Evolutionary conservation across 257 asterid species (phyloP).

Genomic region (Ehretia macrophylla): DNA sequence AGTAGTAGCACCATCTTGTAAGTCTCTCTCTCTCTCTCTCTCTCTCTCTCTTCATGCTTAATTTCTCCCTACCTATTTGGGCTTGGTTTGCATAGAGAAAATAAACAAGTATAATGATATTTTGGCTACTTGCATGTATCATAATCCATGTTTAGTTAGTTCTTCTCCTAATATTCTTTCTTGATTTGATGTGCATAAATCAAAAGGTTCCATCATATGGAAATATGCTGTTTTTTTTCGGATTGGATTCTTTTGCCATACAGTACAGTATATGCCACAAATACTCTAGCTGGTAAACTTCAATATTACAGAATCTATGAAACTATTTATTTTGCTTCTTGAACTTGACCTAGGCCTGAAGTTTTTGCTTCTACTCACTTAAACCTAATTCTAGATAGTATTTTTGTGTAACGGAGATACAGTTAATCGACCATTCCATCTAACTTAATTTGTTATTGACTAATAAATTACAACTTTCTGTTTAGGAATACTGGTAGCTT

Average conservation of each 20-base stretch:
- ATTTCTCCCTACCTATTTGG: not conserved
- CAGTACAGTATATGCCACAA: not conserved
- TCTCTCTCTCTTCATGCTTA: conserved; percentile 3
- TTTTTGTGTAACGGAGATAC: not conserved
- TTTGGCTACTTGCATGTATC: conserved; percentile 19
- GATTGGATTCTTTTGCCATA: not conserved
- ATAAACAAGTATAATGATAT: conserved; percentile 8
- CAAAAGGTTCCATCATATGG: conserved; percentile 16
- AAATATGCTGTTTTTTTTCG: not conserved
- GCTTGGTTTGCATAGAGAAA: not conserved
- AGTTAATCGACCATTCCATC: too few species aligned
- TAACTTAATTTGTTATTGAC: too few species aligned
- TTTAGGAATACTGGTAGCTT: conserved; percentile 32
- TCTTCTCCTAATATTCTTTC: conserved; percentile 15
- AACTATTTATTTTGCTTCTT: too few species aligned
- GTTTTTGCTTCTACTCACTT: too few species aligned
- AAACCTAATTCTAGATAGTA: too few species aligned
- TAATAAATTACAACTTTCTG: not conserved
- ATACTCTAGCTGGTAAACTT: not conserved
- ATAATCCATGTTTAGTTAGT: not conserved
- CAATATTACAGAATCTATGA: too few species aligned
- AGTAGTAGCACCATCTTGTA: conserved; percentile 56
- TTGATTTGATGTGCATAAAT: conserved; percentile 44
- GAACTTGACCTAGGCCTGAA: too few species aligned
- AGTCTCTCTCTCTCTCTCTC: conserved; percentile 38